phyloP scores from a whole-genome alignment of 495 filamentous ascomycete genomes.

The Penicillium robsamsonii region DNA sequence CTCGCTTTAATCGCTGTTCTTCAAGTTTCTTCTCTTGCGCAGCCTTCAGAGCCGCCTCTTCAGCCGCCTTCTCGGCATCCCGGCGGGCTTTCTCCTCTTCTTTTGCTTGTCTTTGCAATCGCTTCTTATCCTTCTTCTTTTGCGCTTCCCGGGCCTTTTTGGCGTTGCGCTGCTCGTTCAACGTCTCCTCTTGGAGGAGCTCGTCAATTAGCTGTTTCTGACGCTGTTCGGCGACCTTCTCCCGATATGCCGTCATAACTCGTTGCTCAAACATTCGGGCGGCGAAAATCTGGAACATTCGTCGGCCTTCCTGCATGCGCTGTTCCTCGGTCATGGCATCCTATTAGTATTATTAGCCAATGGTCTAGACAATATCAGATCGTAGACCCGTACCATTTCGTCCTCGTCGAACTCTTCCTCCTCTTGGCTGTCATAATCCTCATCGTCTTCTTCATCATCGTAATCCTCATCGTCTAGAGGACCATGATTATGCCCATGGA shows the following conservation, averaged over 20 bases:
- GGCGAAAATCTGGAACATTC: conserved; percentile 99
- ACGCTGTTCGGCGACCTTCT: conserved; percentile 91
- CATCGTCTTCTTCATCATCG: conserved; percentile 73
- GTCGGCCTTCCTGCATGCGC: conserved; percentile 95
- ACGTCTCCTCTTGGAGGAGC: conserved; percentile 75
- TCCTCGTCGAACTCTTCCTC: conserved; percentile 85
- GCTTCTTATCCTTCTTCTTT: conserved; percentile 87
- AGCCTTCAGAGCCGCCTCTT: conserved; percentile 74
- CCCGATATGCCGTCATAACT: conserved; percentile 93
- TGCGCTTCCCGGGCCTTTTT: conserved; percentile 93
- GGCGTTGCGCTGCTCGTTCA: conserved; percentile 73
- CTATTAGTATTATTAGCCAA: conserved; percentile 43
- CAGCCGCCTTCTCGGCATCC: conserved; percentile 88
- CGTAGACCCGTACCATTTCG: conserved; percentile 61
- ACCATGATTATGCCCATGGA: conserved; percentile 63
- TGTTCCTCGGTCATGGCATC: conserved; percentile 97
- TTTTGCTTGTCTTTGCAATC: conserved; percentile 76
- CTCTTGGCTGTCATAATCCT: conserved; percentile 83
- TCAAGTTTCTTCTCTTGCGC: conserved; percentile 78
- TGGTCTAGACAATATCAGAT: conserved; percentile 15
- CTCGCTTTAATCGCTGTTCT: conserved; percentile 73
- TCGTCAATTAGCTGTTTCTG: conserved; percentile 91
- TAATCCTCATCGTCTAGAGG: conserved; percentile 73
- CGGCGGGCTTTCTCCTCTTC: conserved; percentile 85
- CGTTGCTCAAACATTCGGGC: conserved; percentile 99